Conservation (phyloP, 2,329 filamentous ascomycete species). For the Aspergillus neotritici region DNA sequence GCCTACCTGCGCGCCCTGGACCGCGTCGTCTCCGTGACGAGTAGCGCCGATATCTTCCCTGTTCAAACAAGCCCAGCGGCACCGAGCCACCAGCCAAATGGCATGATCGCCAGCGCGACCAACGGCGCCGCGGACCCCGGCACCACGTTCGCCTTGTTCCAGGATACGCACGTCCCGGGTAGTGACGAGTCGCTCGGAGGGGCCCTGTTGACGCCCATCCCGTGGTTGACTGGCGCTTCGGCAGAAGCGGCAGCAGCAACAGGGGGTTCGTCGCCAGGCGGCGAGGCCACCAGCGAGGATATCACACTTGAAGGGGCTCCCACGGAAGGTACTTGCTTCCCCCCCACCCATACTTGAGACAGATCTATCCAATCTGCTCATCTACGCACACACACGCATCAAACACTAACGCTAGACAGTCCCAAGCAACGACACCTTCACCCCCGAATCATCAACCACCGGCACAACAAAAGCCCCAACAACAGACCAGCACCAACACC, state of each 20-base stretch:
- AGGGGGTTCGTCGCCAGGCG: neutral
- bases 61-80: conserved; percentile 45
- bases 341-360: neutral
- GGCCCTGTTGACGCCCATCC: conserved; percentile 86
- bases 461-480: too few species aligned
- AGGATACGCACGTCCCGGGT: conserved; percentile 49
- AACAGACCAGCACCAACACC: too few species aligned
- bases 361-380: too few species aligned
- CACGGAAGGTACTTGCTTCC: conserved; percentile 15
- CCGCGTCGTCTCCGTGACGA: conserved; percentile 84
- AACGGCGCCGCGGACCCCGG: conserved; percentile 23
- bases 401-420: too few species aligned
- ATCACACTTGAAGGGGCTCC: conserved; percentile 3
- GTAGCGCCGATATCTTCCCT: conserved; percentile 72
- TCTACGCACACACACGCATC: too few species aligned
- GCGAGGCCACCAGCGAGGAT: conserved; percentile 10
- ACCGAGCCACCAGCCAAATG: conserved; percentile 46
- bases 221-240: conserved; percentile 61
- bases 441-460: too few species aligned
- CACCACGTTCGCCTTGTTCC: conserved; percentile 16
- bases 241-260: conserved; percentile 21
- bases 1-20: conserved; percentile 88
- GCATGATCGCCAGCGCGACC: conserved; percentile 39
- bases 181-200: conserved; percentile 87
- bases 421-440: too few species aligned